Evolutionary conservation across 805 yeast species (phyloP).

Genomic region (Suhomyces pyralidae): DNA sequence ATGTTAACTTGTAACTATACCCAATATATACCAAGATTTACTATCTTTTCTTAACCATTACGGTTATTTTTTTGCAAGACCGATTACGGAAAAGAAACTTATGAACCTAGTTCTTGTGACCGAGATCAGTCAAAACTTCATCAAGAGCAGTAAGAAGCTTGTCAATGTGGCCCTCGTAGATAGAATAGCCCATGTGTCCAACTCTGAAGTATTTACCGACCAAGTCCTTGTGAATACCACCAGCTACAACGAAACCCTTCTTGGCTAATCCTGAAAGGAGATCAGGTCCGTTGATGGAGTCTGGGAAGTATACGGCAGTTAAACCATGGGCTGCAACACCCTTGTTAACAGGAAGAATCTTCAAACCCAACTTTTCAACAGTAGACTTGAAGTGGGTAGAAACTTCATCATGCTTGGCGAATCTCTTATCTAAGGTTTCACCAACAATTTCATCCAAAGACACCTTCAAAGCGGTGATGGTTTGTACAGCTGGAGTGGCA

Average conservation of each 20-base stretch:
- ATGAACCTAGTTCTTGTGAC: slow-evolving; percentile 20
- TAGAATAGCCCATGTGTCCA: slow-evolving; percentile 92
- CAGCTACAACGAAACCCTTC: slow-evolving; percentile 77
- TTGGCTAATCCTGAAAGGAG: slow-evolving; percentile 55
- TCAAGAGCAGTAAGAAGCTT: slow-evolving; percentile 31
- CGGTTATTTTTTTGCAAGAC: neutral
- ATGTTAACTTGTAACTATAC: neutral
- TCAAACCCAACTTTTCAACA: slow-evolving; percentile 58
- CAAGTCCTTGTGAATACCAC: slow-evolving; percentile 83
- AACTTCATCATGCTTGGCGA: slow-evolving; percentile 58
- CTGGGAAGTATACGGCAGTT: slow-evolving; percentile 82
- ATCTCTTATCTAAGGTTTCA: slow-evolving; percentile 53
- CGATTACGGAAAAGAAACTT: neutral
- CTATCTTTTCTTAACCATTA: neutral
- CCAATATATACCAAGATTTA: neutral
- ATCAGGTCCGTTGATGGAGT: slow-evolving; percentile 65
- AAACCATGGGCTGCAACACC: slow-evolving; percentile 80
- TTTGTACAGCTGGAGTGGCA: slow-evolving; percentile 96
- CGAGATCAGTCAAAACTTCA: slow-evolving; percentile 40
- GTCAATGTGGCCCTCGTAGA: slow-evolving; percentile 42
- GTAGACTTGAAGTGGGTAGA: slow-evolving; percentile 64
- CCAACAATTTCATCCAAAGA: slow-evolving; percentile 71
- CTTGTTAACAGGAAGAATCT: slow-evolving; percentile 60
- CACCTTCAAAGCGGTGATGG: slow-evolving; percentile 73
- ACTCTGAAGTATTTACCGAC: slow-evolving; percentile 83